These are phyloP conservation scores for Lachancea mirantina DNA, from an alignment of 805 yeast genomes.

Conservation along the genomic window DNA sequence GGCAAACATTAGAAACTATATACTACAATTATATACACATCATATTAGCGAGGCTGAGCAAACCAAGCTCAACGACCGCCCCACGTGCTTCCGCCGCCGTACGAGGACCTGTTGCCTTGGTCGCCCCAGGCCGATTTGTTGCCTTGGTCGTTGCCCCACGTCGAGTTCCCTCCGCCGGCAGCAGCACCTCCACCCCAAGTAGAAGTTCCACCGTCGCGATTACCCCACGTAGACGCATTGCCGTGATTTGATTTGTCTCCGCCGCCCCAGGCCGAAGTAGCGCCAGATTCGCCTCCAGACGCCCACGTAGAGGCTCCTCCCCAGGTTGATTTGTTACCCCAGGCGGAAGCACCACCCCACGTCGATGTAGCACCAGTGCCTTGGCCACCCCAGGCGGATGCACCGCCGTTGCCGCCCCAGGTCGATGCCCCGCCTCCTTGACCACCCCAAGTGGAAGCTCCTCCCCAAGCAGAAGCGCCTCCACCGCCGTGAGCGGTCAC, in stretches of 20 bases:
- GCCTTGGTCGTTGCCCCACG: conserved; percentile 34
- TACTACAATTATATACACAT: conserved; percentile 1
- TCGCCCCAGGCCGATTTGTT: conserved; percentile 35
- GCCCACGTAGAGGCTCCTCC: conserved; percentile 46
- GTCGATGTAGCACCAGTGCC: conserved; percentile 33
- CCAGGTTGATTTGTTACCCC: conserved; percentile 34
- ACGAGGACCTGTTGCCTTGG: conserved; percentile 21
- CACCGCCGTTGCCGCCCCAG: conserved; percentile 33
- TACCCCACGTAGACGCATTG: conserved; percentile 39
- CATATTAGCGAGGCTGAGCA: conserved; percentile 1
- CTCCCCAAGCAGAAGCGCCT: conserved; percentile 29
- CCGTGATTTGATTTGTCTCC: conserved; percentile 35
- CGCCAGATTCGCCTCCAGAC: conserved; percentile 33
- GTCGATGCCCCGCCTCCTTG: conserved; percentile 36
- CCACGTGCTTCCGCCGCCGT: conserved; percentile 30
- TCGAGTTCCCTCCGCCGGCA: conserved; percentile 18
- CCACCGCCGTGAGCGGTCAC: conserved; percentile 31
- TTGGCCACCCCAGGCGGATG: conserved; percentile 38
- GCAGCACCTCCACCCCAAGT: conserved; percentile 33
- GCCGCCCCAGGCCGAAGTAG: conserved; percentile 41
- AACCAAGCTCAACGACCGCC: conserved; percentile 18
- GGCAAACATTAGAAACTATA: neutral
- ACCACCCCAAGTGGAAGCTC: conserved; percentile 37
- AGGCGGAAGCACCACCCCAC: conserved; percentile 35
- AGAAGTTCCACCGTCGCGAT: conserved; percentile 35